phyloP scores from a whole-genome alignment of 2,329 filamentous ascomycete genomes.

The Aspergillus sp. region DNA sequence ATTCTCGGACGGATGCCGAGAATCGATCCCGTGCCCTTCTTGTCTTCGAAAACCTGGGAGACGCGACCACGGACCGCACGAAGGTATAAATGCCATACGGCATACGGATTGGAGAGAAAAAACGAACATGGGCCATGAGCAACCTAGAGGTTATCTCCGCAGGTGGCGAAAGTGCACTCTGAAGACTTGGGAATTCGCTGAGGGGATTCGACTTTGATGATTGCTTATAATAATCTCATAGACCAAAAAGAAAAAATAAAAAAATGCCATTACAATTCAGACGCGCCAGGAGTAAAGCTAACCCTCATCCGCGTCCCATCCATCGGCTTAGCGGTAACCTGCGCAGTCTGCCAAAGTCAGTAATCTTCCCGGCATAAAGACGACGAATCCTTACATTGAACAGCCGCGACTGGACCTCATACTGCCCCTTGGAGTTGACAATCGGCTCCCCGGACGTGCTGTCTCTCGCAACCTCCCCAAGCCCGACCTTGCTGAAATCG shows the following conservation, averaged over 20 bases:
- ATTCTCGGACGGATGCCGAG: too few species aligned
- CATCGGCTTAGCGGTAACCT: conserved; percentile 4
- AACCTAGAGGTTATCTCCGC: too few species aligned
- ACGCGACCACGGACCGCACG: too few species aligned
- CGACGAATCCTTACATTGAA: background rate
- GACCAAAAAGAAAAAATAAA: too few species aligned
- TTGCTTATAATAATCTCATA: background rate
- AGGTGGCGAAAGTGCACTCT: too few species aligned
- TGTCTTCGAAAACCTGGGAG: too few species aligned
- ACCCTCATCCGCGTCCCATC: conserved; percentile 4
- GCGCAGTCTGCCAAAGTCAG: background rate
- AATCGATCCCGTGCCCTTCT: too few species aligned
- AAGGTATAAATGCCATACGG: too few species aligned
- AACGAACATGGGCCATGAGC: too few species aligned
- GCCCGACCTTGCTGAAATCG: conserved; percentile 4
- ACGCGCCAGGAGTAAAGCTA: background rate
- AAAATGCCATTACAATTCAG: too few species aligned
- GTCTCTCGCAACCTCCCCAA: conserved; percentile 1
- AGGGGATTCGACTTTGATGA: background rate
- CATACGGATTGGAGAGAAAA: too few species aligned
- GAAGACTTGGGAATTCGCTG: too few species aligned
- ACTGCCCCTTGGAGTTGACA: background rate
- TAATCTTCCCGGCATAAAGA: background rate
- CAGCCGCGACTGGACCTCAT: background rate
- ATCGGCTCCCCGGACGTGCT: background rate